Base-by-base conservation (phyloP, 1,139 yeast genomes). In the Scheffersomyces illinoinensis region DNA sequence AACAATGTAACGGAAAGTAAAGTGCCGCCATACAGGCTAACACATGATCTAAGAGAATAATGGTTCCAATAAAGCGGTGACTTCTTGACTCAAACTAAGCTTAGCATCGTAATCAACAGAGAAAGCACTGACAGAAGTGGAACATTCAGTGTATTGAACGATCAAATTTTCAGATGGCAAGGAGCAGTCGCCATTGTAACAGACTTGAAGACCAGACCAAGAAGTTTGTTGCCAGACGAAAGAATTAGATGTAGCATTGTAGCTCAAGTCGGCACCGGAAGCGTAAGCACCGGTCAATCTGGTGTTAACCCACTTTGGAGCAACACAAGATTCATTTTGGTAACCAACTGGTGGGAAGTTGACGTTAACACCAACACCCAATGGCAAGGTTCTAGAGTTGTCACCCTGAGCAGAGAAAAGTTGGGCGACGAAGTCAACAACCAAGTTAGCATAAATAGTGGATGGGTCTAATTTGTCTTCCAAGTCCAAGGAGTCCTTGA, bases 271-370 rank as follows among this genome's bases (percentile, higher is more conserved):
- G 54, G 76, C 75, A 20, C 71, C 68, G 54, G 68, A 60, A 47
- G 78, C 73, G 52, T 73, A 74, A 24, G 72, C 68, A 26, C 84
- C 83, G 33, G 82, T 68, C 56, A 82, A 58, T 63, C 84, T 75
- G 26, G 84, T 69, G 57, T 71, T 72, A 47, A 74, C 71, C 69
- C 76, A 83, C 47, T 63, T 64, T 20, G 84, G 84, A 57, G 74
- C 71, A 50, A 68, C 61, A 68, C 86, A 83, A 47, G 69, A 58
- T 50, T 70, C 70, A 50, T 69, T 66, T 50, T 71, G 72, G 60
- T 71, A 61, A 1, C 83, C 82, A 43, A 78, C 84, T 24, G 68
- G 68, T 54, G 85, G 86, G 69, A 82, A 73, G 71, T 83, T 83
- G 58, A 83, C 81, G 63, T 79, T 81, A 56, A 83, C 58, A 54